Evolutionary conservation across 1,139 yeast species (phyloP).

Genomic region (Magnusiomyces sp.): DNA sequence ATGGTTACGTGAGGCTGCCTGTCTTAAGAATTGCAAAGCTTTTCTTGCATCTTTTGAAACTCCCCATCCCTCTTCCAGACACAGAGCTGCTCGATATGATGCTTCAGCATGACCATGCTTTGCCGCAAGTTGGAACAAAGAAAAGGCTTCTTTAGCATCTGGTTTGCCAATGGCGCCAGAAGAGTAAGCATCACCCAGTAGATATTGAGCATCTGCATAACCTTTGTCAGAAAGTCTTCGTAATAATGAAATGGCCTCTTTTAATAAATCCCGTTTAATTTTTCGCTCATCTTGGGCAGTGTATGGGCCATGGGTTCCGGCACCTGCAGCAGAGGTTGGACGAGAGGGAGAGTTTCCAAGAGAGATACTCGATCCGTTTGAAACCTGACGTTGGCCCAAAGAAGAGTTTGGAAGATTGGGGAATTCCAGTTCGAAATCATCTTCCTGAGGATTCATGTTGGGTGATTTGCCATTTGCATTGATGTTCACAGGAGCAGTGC

Average conservation of each 20-base stretch:
- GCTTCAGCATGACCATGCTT: constrained; percentile 89
- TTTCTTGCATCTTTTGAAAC: constrained; percentile 82
- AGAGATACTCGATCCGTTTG: no score
- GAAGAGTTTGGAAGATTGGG: constrained; percentile 4
- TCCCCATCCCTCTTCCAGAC: constrained; percentile 92
- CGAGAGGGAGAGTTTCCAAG: background rate
- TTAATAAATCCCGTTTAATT: constrained; percentile 39
- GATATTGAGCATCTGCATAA: constrained; percentile 81
- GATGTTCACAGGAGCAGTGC: constrained; percentile 8
- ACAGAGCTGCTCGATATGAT: constrained; percentile 82
- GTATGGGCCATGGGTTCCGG: constrained; percentile 2
- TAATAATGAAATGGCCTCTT: constrained; percentile 68
- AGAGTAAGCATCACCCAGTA: constrained; percentile 79
- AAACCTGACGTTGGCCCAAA: constrained; percentile 5
- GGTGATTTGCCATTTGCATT: background rate
- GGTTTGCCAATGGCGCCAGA: constrained; percentile 80
- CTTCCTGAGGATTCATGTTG: background rate
- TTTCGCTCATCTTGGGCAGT: constrained; percentile 32
- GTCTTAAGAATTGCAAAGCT: constrained; percentile 72
- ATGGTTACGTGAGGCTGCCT: constrained; percentile 86
- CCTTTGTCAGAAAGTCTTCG: constrained; percentile 73
- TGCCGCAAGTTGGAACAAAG: constrained; percentile 78
- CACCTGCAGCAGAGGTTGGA: background rate
- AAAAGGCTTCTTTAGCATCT: constrained; percentile 71
- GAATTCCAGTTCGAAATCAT: constrained; percentile 2